Percentiles rank a stretch among this genome's conserved stretches.
Evolutionary conservation across 148 eudicot genomes (phyloP).

Genomic region (Limonium bicolor): DNA sequence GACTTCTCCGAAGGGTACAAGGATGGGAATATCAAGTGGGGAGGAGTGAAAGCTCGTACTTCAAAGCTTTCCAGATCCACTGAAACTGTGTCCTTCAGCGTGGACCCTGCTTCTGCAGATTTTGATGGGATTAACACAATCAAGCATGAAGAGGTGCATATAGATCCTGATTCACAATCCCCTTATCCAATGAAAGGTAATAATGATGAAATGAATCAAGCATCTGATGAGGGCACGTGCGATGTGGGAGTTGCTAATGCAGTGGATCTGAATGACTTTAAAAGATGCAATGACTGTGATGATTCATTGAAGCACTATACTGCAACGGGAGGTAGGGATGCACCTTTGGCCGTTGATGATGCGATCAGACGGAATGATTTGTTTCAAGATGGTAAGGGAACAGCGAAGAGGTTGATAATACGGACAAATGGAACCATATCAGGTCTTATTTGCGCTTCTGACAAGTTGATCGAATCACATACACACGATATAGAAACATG

Average conservation of each 20-base stretch:
- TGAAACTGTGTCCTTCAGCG: conserved; percentile 15
- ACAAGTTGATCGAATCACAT: conserved; percentile 5
- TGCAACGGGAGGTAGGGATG: conserved; percentile 9
- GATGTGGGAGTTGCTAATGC: conserved; percentile 8
- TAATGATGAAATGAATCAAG: conserved; percentile 13
- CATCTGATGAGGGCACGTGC: conserved; percentile 6
- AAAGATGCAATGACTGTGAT: conserved; percentile 13
- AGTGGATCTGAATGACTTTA: conserved; percentile 5
- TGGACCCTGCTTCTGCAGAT: conserved; percentile 17
- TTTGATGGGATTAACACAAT: conserved; percentile 10
- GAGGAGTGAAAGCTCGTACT: conserved; percentile 68
- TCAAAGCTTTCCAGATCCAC: conserved; percentile 44
- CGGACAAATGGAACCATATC: conserved; percentile 13
- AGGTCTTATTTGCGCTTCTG: conserved; percentile 11
- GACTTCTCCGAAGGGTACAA: conserved; percentile 30
- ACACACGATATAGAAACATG: conserved; percentile 13
- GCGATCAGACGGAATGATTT: too few species aligned
- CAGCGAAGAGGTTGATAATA: conserved; percentile 26
- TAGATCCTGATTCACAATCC: conserved; percentile 12
- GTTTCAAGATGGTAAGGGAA: conserved; percentile 10
- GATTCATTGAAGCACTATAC: conserved; percentile 13
- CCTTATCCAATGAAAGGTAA: conserved; percentile 3
- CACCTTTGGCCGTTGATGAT: conserved; percentile 9
- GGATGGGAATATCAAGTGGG: conserved; percentile 52
- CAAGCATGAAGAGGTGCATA: conserved; percentile 12